A percentile compares a stretch with the other conserved stretches of the same genome.
phyloP scores from a whole-genome alignment of 257 asterid genomes.

The Galeopsis tetrahit region DNA sequence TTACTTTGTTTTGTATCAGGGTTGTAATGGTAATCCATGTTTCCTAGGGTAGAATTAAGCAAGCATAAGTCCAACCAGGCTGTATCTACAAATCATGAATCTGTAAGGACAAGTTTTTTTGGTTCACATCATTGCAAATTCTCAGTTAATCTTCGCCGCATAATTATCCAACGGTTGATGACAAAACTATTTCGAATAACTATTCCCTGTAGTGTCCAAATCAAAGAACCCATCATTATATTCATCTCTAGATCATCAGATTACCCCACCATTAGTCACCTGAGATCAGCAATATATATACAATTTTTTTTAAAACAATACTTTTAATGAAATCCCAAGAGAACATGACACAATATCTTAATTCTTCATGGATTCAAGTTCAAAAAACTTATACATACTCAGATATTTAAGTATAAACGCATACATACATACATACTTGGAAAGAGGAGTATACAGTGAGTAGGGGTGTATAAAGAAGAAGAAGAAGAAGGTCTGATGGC shows the following conservation, averaged over 20 bases:
- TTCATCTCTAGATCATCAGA: constrained; percentile 23
- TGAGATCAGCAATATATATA: constrained; percentile 4
- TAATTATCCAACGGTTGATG: constrained; percentile 33
- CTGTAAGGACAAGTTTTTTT: constrained; percentile 20
- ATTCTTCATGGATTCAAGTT: constrained; percentile 11
- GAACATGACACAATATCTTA: not conserved
- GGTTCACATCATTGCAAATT: constrained; percentile 29
- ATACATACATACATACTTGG: not conserved
- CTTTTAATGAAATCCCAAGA: constrained; percentile 10
- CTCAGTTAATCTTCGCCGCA: constrained; percentile 42
- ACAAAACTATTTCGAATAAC: constrained; percentile 31
- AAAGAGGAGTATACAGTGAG: constrained; percentile 17
- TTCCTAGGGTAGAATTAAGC: constrained; percentile 27
- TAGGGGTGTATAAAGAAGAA: constrained; percentile 7
- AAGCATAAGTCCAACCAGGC: constrained; percentile 25
- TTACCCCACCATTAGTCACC: constrained; percentile 37
- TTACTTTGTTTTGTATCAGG: constrained; percentile 35
- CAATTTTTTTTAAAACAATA: not conserved
- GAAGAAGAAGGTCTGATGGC: constrained; percentile 32
- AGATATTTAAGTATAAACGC: not conserved
- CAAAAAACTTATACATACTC: not conserved
- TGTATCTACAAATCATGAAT: constrained; percentile 23
- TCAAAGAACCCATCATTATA: constrained; percentile 32
- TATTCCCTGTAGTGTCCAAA: constrained; percentile 29
- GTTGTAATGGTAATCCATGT: constrained; percentile 43